Evolutionary conservation across 495 filamentous ascomycete genomes (phyloP).

Genomic region (Xylaria bambusicola): DNA sequence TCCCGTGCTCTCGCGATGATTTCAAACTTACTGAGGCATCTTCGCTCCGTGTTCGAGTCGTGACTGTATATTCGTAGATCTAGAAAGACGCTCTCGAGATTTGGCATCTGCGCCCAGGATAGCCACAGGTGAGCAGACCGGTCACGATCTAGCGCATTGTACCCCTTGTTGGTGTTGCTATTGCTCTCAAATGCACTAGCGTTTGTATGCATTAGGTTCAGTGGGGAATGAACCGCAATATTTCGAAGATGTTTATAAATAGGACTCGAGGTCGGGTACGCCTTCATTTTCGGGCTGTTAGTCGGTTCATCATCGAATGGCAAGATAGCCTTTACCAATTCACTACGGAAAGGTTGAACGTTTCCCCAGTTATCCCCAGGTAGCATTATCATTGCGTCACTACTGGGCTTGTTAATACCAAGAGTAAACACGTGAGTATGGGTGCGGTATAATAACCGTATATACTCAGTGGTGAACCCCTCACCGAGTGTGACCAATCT

Average conservation of each 20-base stretch:
- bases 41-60: constrained; percentile 26
- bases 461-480: constrained; percentile 15
- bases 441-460: constrained; percentile 15
- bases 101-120: constrained; percentile 32
- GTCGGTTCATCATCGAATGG: constrained; percentile 29
- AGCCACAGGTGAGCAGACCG: constrained; percentile 29
- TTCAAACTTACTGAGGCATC: constrained; percentile 24
- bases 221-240: constrained; percentile 27
- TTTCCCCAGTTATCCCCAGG: not conserved
- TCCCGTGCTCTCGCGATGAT: constrained; percentile 24
- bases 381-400: constrained; percentile 1
- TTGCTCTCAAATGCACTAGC: constrained; percentile 15
- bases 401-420: not conserved
- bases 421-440: constrained; percentile 29
- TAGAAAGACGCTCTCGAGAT: constrained; percentile 30
- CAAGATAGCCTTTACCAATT: constrained; percentile 12
- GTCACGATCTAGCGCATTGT: constrained; percentile 27
- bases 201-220: constrained; percentile 21
- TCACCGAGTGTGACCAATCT: constrained; percentile 5
- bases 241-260: constrained; percentile 26
- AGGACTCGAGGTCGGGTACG: not conserved
- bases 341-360: constrained; percentile 20
- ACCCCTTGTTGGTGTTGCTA: no score
- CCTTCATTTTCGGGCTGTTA: constrained; percentile 1
- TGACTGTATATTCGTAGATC: constrained; percentile 34